These are phyloP conservation scores for Diutina catenulata DNA, from an alignment of 1,139 yeast species.

Conservation along the genomic window DNA sequence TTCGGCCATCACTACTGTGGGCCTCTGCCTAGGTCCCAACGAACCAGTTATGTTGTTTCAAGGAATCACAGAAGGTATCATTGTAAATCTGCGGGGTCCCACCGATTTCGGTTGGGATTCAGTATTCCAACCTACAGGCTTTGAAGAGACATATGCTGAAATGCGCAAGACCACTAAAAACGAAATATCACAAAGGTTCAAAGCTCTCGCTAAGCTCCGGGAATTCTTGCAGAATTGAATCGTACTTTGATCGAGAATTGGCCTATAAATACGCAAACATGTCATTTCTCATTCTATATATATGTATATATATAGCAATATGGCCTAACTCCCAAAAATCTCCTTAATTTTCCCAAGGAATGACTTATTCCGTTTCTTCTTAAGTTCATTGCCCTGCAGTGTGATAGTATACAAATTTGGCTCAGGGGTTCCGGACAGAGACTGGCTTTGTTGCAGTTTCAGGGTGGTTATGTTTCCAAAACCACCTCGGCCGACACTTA, in stretches of 20 bases:
- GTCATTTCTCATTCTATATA: not conserved
- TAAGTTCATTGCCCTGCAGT: conserved; percentile 8
- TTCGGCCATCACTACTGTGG: conserved; percentile 85
- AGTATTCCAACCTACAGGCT: conserved; percentile 69
- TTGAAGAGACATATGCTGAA: conserved; percentile 76
- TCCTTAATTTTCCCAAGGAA: conserved; percentile 5
- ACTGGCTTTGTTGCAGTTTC: conserved; percentile 9
- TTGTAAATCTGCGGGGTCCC: conserved; percentile 71
- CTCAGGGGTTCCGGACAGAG: conserved; percentile 6
- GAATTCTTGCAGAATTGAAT: conserved; percentile 29
- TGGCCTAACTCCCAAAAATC: not conserved
- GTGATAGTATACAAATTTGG: conserved; percentile 10
- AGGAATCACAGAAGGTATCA: conserved; percentile 72
- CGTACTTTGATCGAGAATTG: not conserved
- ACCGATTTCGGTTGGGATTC: conserved; percentile 93
- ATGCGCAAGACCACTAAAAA: conserved; percentile 71
- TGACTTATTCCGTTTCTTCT: conserved; percentile 6
- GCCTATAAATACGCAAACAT: not conserved
- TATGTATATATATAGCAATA: not conserved
- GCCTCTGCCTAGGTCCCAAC: conserved; percentile 79
- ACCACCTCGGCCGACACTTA: conserved; percentile 14
- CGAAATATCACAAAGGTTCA: conserved; percentile 73
- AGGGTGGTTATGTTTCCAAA: conserved; percentile 32
- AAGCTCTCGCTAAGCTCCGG: conserved; percentile 65
- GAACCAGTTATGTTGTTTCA: conserved; percentile 62